Evolutionary conservation across 805 yeast species (phyloP).

Genomic region (Lipomyces starkeyi): DNA sequence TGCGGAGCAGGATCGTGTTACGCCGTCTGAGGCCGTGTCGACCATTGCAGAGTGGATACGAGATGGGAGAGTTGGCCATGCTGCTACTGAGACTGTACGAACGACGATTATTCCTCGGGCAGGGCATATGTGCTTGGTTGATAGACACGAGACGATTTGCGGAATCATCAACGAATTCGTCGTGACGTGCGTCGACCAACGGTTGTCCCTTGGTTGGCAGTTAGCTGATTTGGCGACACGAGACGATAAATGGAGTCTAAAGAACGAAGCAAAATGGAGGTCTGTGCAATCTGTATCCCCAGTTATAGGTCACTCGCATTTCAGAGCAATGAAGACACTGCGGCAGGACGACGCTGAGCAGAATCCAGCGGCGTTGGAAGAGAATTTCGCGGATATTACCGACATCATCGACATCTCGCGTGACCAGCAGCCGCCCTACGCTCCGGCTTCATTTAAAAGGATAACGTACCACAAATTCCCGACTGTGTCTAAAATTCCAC

Average conservation of each 20-base stretch:
- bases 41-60: constrained; percentile 45
- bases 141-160: constrained; percentile 66
- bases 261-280: constrained; percentile 76
- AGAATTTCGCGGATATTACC: constrained; percentile 55
- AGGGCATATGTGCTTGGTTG: constrained; percentile 69
- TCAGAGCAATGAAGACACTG: constrained; percentile 76
- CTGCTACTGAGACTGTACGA: constrained; percentile 45
- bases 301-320: constrained; percentile 51
- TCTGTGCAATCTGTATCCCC: constrained; percentile 58
- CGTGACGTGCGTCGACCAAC: constrained; percentile 55
- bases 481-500: constrained; percentile 78
- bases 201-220: constrained; percentile 75
- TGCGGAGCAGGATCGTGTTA: constrained; percentile 63
- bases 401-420: constrained; percentile 72
- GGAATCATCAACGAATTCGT: constrained; percentile 67
- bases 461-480: constrained; percentile 73
- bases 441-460: constrained; percentile 59
- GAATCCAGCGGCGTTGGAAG: constrained; percentile 63
- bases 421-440: constrained; percentile 68
- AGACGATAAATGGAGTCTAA: constrained; percentile 78
- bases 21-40: constrained; percentile 54
- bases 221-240: constrained; percentile 56
- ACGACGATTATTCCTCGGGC: constrained; percentile 50
- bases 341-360: constrained; percentile 67
- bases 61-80: constrained; percentile 33